Percentiles rank a stretch among this genome's conserved stretches.
Conservation (phyloP, 2,329 filamentous ascomycete species). For the Aureobasidium pullulans region DNA sequence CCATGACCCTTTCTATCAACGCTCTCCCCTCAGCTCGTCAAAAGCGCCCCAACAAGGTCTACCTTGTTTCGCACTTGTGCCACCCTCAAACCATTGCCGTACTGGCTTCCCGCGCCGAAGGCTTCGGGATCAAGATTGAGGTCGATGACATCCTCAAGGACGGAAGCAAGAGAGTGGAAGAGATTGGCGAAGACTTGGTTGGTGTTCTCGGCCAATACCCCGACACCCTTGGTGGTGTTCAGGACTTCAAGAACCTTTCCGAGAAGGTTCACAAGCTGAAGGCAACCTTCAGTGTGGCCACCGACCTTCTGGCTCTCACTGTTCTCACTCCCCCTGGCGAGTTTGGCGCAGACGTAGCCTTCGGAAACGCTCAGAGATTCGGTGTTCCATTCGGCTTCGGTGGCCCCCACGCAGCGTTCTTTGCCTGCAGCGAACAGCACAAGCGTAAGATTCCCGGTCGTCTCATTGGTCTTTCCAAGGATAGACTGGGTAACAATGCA, state of each 20-base stretch:
- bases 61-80: conserved; percentile 72
- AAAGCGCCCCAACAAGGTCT: conserved; percentile 70
- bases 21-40: conserved; percentile 62
- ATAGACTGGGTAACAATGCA: conserved; percentile 73
- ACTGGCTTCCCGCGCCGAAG: conserved; percentile 74
- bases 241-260: conserved; percentile 66
- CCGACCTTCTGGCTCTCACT: conserved; percentile 81
- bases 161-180: conserved; percentile 58
- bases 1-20: conserved; percentile 88
- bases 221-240: conserved; percentile 74
- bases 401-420: conserved; percentile 95
- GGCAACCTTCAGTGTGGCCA: conserved; percentile 77
- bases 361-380: conserved; percentile 85
- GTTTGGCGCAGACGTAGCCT: conserved; percentile 91
- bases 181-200: conserved; percentile 71
- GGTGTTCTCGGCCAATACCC: conserved; percentile 95
- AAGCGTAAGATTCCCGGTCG: conserved; percentile 93
- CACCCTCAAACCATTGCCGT: conserved; percentile 84
- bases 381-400: conserved; percentile 89
- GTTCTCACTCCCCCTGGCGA: conserved; percentile 83
- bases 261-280: conserved; percentile 70
- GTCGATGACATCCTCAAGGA: conserved; percentile 63
- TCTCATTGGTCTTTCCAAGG: conserved; percentile 84
- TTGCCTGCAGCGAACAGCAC: conserved; percentile 81
- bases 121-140: conserved; percentile 79